phyloP scores from a whole-genome alignment of 1,284 basidiomycete genomes.

The Melampsora americana region DNA sequence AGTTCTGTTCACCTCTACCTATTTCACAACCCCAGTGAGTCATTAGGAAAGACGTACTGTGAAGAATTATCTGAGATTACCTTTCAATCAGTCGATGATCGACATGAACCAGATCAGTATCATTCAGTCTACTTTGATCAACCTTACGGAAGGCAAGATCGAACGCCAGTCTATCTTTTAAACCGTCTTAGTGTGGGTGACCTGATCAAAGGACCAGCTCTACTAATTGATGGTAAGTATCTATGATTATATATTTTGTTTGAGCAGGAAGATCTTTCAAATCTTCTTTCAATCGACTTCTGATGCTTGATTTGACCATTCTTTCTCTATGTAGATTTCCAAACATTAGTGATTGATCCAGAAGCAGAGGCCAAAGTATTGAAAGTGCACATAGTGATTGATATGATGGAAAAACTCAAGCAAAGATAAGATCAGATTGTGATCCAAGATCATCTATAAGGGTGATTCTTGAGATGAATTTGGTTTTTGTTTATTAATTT shows the following conservation, averaged over 20 bases:
- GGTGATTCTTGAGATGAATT: no score
- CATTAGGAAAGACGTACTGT: neutral
- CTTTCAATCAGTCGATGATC: neutral
- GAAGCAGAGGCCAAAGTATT: slow-evolving; percentile 14
- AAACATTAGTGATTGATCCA: slow-evolving; percentile 37
- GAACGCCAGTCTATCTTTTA: slow-evolving; percentile 5
- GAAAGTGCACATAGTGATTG: slow-evolving; percentile 22
- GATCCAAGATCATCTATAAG: no score
- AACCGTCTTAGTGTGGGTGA: slow-evolving; percentile 3
- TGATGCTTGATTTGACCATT: neutral
- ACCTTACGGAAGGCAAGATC: neutral
- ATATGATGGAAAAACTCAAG: slow-evolving; percentile 2
- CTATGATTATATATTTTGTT: neutral
- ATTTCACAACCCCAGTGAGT: neutral
- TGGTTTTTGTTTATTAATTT: no score
- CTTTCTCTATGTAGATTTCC: slow-evolving; percentile 15
- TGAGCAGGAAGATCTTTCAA: no score
- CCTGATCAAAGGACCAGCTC: slow-evolving; percentile 21
- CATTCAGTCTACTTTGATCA: slow-evolving; percentile 35
- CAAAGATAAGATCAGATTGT: neutral
- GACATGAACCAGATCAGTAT: neutral
- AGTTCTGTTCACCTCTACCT: neutral
- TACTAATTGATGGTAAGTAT: slow-evolving; percentile 36
- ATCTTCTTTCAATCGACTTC: neutral
- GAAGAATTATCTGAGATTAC: slow-evolving; percentile 3